Evolutionary conservation across 2,329 filamentous ascomycete species (phyloP).

Genomic region (Akanthomyces uredinophilus): DNA sequence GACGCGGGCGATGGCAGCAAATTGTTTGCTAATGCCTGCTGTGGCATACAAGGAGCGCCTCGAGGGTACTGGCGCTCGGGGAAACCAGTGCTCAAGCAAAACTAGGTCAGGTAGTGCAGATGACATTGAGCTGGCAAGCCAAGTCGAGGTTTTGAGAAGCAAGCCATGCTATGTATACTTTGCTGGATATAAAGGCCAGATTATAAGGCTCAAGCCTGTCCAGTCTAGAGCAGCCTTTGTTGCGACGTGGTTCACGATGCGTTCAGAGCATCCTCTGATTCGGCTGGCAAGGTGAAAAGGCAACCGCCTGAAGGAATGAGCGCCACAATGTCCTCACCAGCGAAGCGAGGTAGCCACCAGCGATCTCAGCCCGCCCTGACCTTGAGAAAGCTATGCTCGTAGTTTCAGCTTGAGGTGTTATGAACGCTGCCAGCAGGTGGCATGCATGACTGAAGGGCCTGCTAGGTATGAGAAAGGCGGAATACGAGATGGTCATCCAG

Average conservation of each 20-base stretch:
- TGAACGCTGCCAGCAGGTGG: too few relatives aligned
- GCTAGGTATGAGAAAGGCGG: background rate
- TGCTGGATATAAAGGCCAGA: too few relatives aligned
- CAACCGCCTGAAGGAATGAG: too few relatives aligned
- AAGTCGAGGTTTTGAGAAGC: too few relatives aligned
- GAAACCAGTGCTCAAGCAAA: too few relatives aligned
- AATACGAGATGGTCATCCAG: background rate
- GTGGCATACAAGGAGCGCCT: too few relatives aligned
- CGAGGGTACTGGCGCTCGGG: too few relatives aligned
- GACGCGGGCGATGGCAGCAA: background rate
- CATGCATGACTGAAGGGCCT: background rate
- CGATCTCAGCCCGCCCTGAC: background rate
- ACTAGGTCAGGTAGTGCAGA: too few relatives aligned
- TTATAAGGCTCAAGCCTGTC: too few relatives aligned
- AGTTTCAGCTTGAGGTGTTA: background rate
- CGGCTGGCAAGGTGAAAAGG: background rate
- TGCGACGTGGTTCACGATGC: background rate
- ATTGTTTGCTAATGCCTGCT: background rate
- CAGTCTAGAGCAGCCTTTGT: background rate
- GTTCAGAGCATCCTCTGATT: background rate
- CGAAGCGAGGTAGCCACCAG: background rate
- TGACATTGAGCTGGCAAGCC: too few relatives aligned
- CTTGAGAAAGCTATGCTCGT: background rate
- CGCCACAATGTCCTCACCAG: too few relatives aligned
- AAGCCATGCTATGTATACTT: too few relatives aligned